Conservation (phyloP, 768 basidiomycete genomes). For the Ramaria sp. region DNA sequence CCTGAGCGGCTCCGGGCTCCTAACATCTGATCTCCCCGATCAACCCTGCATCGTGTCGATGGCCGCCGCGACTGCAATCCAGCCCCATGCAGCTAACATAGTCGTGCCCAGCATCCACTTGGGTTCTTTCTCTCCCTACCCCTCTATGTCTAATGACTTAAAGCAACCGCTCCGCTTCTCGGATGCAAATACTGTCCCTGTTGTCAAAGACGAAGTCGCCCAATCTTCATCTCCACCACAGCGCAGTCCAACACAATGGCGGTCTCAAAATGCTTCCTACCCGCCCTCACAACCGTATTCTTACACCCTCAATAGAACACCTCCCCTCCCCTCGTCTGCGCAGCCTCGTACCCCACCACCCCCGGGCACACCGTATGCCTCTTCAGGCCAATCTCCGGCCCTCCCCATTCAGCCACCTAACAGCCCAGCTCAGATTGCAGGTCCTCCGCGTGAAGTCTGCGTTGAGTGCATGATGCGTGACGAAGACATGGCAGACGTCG, state of each 20-base stretch:
- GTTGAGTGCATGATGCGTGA: conserved; percentile 98
- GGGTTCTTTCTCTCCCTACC: conserved; percentile 13
- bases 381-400: conserved; percentile 9
- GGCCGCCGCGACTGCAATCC: not conserved
- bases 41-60: not conserved
- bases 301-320: not conserved
- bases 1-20: not conserved
- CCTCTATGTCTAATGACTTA: not conserved
- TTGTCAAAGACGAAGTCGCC: not conserved
- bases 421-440: conserved; percentile 17
- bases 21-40: not conserved
- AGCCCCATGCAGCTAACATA: conserved; percentile 3
- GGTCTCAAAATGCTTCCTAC: conserved; percentile 2
- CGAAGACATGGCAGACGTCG: conserved; percentile 94
- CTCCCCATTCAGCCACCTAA: conserved; percentile 9
- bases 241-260: not conserved
- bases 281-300: not conserved
- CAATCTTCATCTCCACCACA: not conserved
- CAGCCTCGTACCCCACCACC: not conserved
- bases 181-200: not conserved
- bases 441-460: conserved; percentile 52
- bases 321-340: not conserved
- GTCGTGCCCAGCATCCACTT: conserved; percentile 14
- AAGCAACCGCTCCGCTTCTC: not conserved
- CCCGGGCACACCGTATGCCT: not conserved